Percentiles rank a stretch among this genome's conserved stretches.
Conservation (phyloP, 306 rosid species). For the Quercus glauca region DNA sequence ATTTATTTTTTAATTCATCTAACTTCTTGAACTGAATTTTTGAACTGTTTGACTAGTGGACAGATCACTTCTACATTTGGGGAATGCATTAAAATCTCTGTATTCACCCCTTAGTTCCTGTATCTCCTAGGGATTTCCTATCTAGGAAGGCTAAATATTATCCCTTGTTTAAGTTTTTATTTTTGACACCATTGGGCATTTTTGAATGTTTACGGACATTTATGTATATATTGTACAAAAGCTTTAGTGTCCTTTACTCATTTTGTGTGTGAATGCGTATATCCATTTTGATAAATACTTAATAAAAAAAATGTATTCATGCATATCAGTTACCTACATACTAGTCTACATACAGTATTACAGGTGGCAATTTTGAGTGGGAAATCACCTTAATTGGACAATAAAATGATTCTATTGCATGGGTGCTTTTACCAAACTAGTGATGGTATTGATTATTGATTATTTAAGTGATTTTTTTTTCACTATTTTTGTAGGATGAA, state of each 20-base stretch:
- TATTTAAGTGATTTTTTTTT: slow-evolving; percentile 6
- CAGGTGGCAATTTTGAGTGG: not conserved
- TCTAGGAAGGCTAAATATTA: not conserved
- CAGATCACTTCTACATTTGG: not conserved
- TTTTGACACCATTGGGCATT: not conserved
- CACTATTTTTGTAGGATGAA: slow-evolving; percentile 62
- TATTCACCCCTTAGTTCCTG: not conserved
- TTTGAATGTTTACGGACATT: not conserved
- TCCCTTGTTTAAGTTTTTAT: not conserved
- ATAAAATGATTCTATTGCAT: not conserved
- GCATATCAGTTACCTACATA: not conserved
- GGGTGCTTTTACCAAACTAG: not conserved
- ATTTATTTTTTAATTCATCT: not conserved
- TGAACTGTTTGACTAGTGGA: not conserved
- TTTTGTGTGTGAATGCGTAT: not conserved
- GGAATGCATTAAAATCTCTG: not conserved
- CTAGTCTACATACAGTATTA: not conserved
- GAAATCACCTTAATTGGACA: not conserved
- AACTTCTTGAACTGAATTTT: not conserved
- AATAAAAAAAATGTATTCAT: not conserved
- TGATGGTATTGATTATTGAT: not conserved
- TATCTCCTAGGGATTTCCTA: not conserved
- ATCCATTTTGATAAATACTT: not conserved
- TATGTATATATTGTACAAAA: not conserved
- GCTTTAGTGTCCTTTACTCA: no score